Evolutionary conservation across 495 filamentous ascomycete genomes (phyloP).

Genomic region (Podospora tetraspora): DNA sequence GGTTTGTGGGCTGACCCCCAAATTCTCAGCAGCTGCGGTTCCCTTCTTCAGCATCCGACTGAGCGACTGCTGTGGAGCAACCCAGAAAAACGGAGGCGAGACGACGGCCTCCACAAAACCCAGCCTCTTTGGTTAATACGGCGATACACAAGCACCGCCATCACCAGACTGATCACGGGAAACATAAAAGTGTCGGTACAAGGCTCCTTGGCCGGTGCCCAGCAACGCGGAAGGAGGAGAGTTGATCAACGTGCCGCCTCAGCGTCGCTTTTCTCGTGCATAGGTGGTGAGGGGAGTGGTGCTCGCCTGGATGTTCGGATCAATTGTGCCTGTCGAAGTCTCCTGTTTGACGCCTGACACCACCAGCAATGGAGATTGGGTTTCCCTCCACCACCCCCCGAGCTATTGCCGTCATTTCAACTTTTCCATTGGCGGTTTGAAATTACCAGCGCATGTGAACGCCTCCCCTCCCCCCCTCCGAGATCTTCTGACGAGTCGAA

Average conservation of each 20-base stretch:
- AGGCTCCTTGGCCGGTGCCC: background rate
- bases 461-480: background rate
- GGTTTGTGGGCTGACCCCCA: background rate
- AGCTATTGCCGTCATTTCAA: conserved; percentile 2
- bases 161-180: background rate
- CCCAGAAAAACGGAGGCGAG: background rate
- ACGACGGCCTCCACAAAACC: background rate
- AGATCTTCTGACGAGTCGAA: background rate
- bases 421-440: background rate
- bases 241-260: background rate
- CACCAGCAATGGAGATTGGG: background rate
- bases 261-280: background rate
- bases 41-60: background rate
- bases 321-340: conserved; percentile 1
- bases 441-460: background rate
- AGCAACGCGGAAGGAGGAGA: background rate
- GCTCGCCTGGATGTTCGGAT: conserved; percentile 15
- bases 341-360: background rate
- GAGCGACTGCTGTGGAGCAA: background rate
- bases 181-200: background rate
- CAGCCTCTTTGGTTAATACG: background rate
- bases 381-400: background rate
- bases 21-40: background rate
- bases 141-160: background rate
- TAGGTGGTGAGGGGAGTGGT: background rate